phyloP scores from a whole-genome alignment of 352 stramenopile genomes.

The Hyaloperonospora arabidopsidis region DNA sequence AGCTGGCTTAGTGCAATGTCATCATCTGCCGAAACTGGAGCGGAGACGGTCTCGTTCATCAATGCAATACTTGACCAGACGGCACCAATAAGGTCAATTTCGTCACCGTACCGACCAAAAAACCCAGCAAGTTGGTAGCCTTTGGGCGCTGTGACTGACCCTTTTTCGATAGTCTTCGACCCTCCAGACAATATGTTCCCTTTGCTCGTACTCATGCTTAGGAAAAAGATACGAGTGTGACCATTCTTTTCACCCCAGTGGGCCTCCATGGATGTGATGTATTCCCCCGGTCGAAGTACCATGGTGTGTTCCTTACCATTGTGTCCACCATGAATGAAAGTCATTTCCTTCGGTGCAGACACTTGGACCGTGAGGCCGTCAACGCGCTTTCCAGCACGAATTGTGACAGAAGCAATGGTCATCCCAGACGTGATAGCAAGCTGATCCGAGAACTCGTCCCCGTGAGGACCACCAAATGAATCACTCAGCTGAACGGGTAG shows the following conservation, averaged over 20 bases:
- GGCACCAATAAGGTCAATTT: conserved; percentile 6
- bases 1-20: conserved; percentile 17
- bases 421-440: conserved; percentile 4
- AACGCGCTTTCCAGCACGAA: conserved; percentile 2
- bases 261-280: conserved; percentile 4
- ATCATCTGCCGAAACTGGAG: conserved; percentile 11
- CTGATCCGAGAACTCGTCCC: conserved; percentile 5
- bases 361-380: conserved; percentile 2
- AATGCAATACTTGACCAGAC: conserved; percentile 24
- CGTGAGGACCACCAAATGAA: conserved; percentile 8
- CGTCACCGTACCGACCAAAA: conserved; percentile 7
- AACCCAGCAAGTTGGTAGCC: conserved; percentile 7
- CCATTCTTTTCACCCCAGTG: conserved; percentile 3
- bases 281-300: conserved; percentile 4
- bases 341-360: conserved; percentile 5
- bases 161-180: background rate
- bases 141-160: conserved; percentile 1
- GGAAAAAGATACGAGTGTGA: conserved; percentile 2
- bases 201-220: conserved; percentile 4
- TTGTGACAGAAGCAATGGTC: conserved; percentile 4
- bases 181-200: background rate
- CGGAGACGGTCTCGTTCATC: conserved; percentile 13
- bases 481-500: conserved; percentile 2
- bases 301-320: conserved; percentile 4
- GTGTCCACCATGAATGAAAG: conserved; percentile 3